These are phyloP conservation scores for Epichloe sp. DNA, from an alignment of 2,329 filamentous ascomycete genomes.

Conservation along the genomic window DNA sequence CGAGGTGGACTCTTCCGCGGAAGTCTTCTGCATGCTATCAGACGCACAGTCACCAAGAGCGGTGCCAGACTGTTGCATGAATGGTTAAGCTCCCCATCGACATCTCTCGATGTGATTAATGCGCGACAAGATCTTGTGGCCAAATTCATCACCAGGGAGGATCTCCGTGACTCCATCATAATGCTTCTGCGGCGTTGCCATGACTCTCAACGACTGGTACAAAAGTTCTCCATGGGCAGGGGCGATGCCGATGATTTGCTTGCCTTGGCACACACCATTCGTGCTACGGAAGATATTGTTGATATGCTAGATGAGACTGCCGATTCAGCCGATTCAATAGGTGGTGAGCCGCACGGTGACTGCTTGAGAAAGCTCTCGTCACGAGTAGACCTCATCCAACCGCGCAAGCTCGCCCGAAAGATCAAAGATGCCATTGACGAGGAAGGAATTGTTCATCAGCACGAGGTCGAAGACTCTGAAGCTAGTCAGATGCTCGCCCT, in stretches of 20 bases:
- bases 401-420: constrained; percentile 51
- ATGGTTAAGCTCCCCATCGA: constrained; percentile 82
- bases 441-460: constrained; percentile 71
- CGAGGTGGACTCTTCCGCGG: constrained; percentile 67
- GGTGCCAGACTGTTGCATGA: constrained; percentile 73
- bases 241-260: constrained; percentile 89
- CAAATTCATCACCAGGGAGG: constrained; percentile 54
- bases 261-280: constrained; percentile 67
- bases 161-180: constrained; percentile 57
- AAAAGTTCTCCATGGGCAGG: constrained; percentile 84
- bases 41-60: constrained; percentile 81
- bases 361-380: constrained; percentile 34
- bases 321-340: constrained; percentile 4
- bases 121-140: constrained; percentile 70
- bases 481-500: constrained; percentile 58
- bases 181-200: constrained; percentile 60
- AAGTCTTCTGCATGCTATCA: constrained; percentile 79
- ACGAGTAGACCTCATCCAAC: constrained; percentile 54
- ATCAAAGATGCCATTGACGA: constrained; percentile 81
- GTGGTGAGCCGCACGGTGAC: constrained; percentile 7
- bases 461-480: constrained; percentile 61
- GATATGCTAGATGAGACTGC: constrained; percentile 25
- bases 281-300: constrained; percentile 56
- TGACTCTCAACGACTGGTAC: constrained; percentile 79
- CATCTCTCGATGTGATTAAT: constrained; percentile 68